A percentile compares a stretch with the other conserved stretches of the same genome.
Conservation (phyloP, 2,329 filamentous ascomycete species). For the Diaporthe australafricana region DNA sequence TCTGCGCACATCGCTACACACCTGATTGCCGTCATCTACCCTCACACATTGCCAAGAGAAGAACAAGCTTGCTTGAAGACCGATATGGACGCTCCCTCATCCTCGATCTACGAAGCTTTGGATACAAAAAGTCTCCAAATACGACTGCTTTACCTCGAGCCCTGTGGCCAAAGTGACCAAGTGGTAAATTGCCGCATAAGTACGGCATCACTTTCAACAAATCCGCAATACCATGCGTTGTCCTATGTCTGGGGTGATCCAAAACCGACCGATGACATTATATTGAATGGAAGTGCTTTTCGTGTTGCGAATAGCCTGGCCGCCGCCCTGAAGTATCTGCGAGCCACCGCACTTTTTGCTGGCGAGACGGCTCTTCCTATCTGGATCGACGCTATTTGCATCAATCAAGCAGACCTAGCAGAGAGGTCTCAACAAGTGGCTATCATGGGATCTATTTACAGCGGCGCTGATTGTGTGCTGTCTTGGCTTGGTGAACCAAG, state of each 20-base stretch:
- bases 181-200: not conserved
- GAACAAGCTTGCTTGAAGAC: not conserved
- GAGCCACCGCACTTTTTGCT: not conserved
- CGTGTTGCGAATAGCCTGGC: not conserved
- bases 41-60: not conserved
- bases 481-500: constrained; percentile 12
- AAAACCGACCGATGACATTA: not conserved
- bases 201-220: not conserved
- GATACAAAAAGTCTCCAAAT: not conserved
- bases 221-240: constrained; percentile 15
- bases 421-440: constrained; percentile 5
- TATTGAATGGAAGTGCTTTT: not conserved
- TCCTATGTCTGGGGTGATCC: not conserved
- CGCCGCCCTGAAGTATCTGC: not conserved
- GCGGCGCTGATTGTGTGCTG: not conserved
- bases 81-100: not conserved
- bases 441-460: constrained; percentile 17
- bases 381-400: constrained; percentile 22
- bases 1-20: not conserved
- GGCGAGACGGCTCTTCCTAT: not conserved
- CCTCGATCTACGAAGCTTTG: not conserved
- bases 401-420: constrained; percentile 13
- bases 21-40: not conserved
- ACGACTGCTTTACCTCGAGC: not conserved
- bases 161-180: not conserved